Conservation (phyloP, 805 yeast species). For the Starmerella sirachaensis region DNA sequence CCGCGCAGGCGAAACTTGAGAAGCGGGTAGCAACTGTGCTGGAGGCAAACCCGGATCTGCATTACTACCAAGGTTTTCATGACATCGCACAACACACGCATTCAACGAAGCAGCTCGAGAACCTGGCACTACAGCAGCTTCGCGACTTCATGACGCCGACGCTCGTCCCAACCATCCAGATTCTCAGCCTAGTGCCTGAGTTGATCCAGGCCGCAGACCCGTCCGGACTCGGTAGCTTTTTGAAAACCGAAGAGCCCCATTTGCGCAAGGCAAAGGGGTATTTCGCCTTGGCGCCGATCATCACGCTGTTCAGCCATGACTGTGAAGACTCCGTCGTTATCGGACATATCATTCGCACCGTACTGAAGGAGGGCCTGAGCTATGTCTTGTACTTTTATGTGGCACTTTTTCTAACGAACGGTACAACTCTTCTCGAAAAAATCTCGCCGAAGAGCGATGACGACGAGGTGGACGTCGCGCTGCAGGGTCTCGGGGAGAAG, state of each 20-base stretch:
- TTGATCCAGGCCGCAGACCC: slow-evolving; percentile 42
- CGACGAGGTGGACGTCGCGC: slow-evolving; percentile 34
- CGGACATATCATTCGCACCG: slow-evolving; percentile 55
- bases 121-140: slow-evolving; percentile 40
- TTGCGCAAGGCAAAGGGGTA: slow-evolving; percentile 34
- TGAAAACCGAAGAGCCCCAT: slow-evolving; percentile 27
- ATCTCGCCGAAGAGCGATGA: slow-evolving; percentile 28
- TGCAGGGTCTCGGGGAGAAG: slow-evolving; percentile 25
- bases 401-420: slow-evolving; percentile 27
- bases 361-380: slow-evolving; percentile 45
- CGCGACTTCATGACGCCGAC: slow-evolving; percentile 78
- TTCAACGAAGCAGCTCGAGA: slow-evolving; percentile 23
- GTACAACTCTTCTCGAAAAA: slow-evolving; percentile 27
- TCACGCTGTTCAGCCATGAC: slow-evolving; percentile 74
- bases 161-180: slow-evolving; percentile 53
- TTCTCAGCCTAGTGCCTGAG: slow-evolving; percentile 54
- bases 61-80: slow-evolving; percentile 89
- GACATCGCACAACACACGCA: slow-evolving; percentile 60
- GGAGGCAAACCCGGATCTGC: slow-evolving; percentile 46
- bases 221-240: slow-evolving; percentile 12
- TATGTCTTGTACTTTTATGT: slow-evolving; percentile 51
- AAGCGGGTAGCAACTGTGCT: slow-evolving; percentile 36
- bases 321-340: slow-evolving; percentile 38
- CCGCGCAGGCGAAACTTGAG: slow-evolving; percentile 27
- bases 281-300: slow-evolving; percentile 62